These are phyloP conservation scores for Aspergillus carlsbadensis DNA, from an alignment of 495 filamentous ascomycete species.

Conservation along the genomic window DNA sequence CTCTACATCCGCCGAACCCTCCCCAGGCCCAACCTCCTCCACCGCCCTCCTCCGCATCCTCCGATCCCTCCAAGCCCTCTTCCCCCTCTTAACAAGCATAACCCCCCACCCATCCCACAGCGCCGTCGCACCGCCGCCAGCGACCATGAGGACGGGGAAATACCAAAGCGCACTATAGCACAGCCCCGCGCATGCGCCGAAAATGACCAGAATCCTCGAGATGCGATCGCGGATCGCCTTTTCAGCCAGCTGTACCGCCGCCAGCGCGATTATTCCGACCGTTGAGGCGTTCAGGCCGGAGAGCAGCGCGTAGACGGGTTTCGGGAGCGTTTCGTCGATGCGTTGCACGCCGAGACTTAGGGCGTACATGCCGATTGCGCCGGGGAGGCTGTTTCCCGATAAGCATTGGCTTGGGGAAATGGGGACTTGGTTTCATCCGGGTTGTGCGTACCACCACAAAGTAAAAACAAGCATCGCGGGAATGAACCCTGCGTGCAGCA, in stretches of 20 bases:
- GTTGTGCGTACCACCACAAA: slow-evolving; percentile 60
- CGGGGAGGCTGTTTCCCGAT: slow-evolving; percentile 56
- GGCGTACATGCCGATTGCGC: slow-evolving; percentile 74
- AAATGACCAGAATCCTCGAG: slow-evolving; percentile 66
- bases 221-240: slow-evolving; percentile 75
- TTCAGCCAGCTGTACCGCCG: slow-evolving; percentile 69
- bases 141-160: slow-evolving; percentile 70
- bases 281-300: slow-evolving; percentile 77
- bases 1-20: background rate
- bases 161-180: slow-evolving; percentile 82
- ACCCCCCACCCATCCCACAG: slow-evolving; percentile 60
- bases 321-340: slow-evolving; percentile 60
- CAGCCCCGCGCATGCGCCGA: slow-evolving; percentile 68
- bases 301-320: slow-evolving; percentile 68
- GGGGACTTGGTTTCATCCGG: background rate
- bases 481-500: slow-evolving; percentile 62
- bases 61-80: slow-evolving; percentile 21
- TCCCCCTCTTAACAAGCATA: slow-evolving; percentile 33
- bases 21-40: background rate
- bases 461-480: slow-evolving; percentile 64
- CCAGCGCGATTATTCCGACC: slow-evolving; percentile 77
- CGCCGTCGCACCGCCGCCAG: slow-evolving; percentile 53
- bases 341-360: slow-evolving; percentile 66
- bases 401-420: background rate
- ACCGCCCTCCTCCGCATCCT: slow-evolving; percentile 10